phyloP scores from a whole-genome alignment of 139 green algal species.

The Micromonas pusilla region DNA sequence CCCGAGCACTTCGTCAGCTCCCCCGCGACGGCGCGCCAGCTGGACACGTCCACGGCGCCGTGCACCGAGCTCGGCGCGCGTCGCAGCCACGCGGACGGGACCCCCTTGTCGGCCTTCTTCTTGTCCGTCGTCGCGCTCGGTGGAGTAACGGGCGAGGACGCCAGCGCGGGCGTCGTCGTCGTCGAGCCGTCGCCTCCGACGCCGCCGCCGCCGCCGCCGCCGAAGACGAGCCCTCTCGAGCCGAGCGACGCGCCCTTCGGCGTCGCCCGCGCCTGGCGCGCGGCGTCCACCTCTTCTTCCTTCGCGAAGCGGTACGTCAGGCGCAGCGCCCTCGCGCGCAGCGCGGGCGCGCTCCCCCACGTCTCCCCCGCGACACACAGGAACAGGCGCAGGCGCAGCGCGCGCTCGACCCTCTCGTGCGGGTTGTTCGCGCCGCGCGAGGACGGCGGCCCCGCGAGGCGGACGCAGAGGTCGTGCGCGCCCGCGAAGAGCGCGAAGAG shows the following conservation, averaged over 20 bases:
- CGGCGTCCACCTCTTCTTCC: background rate
- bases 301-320: background rate
- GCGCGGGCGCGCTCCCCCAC: background rate
- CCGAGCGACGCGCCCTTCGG: background rate
- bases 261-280: background rate
- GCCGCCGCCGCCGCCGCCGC: too few relatives aligned
- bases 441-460: too few relatives aligned
- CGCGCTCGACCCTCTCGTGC: background rate
- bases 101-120: too few relatives aligned
- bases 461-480: background rate
- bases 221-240: background rate
- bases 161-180: too few relatives aligned
- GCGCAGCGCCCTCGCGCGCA: background rate
- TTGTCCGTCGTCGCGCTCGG: too few relatives aligned
- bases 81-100: background rate
- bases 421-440: background rate
- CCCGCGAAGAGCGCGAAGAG: background rate
- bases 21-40: background rate
- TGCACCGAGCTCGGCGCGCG: background rate
- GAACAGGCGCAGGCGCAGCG: background rate
- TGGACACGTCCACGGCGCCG: background rate
- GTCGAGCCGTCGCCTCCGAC: background rate
- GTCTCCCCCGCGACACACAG: background rate
- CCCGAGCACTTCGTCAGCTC: too few relatives aligned
- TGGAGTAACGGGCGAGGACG: too few relatives aligned